Evolutionary conservation across 805 yeast species (phyloP), one percentile per base, ranked within the genome.

Genomic region (Metschnikowia arizonensis): DNA sequence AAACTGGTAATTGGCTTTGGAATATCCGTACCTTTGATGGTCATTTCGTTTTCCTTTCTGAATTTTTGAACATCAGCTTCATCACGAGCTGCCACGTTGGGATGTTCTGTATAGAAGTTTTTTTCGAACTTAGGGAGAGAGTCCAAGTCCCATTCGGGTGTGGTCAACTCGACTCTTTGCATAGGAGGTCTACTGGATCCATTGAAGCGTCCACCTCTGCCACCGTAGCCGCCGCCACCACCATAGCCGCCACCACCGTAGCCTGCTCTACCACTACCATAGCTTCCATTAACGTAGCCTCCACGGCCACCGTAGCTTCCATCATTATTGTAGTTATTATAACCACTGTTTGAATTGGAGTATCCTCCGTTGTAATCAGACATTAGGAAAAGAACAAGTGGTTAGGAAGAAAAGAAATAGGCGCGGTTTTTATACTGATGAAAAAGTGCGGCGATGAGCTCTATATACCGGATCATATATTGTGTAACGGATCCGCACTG

Each of bases 1-100:
- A 93, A 93, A 40, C 78, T 60, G 56, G 91, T 83, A 62, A 93
- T 85, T 60, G 99, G 99, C 72, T 89, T 85, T 58, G 98, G 98
- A 58, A 93, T 88, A 55, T 89, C 85, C 40, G 72, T 64, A 59
- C 99, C 99, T 49, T 71, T 65, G 51, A 86, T 78, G 49, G 84
- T 82, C 98, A 93, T 93, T 61, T 88, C 91, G 66, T 83, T 76
- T 59, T 82, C 82, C 49, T 77, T 76, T 76, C 99, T 84, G 76
- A 90, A 93, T 37, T 71, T 76, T 23, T 62, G 67, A 55, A 93
- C 77, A 48, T 91, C 97, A 30, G 65, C 76, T 1, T 83, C 89
- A 35, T 85, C 63, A 69, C 97, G 86, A 37, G 69, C 73, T 49
- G 87, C 68, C 50, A 93, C 98, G 44, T 67, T 68, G 48, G 87